Evolutionary conservation across 2,329 filamentous ascomycete species (phyloP), one percentile per base, ranked within the genome.

Genomic region (Teratosphaeria nubilosa): DNA sequence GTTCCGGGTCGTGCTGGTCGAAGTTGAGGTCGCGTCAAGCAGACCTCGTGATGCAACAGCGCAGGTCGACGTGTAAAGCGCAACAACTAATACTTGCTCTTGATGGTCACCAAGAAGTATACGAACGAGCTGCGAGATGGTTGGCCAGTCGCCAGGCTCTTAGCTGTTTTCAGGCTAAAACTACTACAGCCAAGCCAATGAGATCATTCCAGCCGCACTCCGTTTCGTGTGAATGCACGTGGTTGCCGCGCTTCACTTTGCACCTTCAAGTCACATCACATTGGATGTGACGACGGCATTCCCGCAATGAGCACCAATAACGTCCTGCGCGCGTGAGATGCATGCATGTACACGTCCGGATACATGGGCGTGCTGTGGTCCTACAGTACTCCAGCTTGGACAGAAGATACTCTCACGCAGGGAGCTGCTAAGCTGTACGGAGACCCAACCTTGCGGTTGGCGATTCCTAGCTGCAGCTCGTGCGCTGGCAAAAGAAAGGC

Each of bases 401-500:
- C 10, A 41, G 34, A 41, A 14, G 13, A 2, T 41, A 14, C 34
- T 41, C 13, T 16, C 11, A 11, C 16, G 11, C 5, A 7, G 34
- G 5, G 14, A 41, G 1, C 2, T 48, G n/a, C n/a, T 22, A 16
- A 48, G 41, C 41, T 48, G n/a, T 22, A 16, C 20, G n/a, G 20
- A n/a, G 10, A 6, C n/a, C 41, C 41, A 48, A 48, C 16, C 41
- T n/a, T 20, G 2, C 37, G 37, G 52, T 41, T 20, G 20, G 16
- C 34, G 13, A 14, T 41, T 9, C 24, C 27, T 60, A 57, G 55
- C 58, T 57, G 55, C 55, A 57, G 37, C 53, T 48, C 41, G 31
- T 57, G 58, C 58, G 58, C 53, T 60, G 58, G 58, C 58, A 59
- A 34, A 20, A 22, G 24, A 20, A 14, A 45, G 6, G 31, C 11